Percentiles rank a stretch among this genome's conserved stretches.
Conservation (phyloP, 805 yeast genomes). For the Teunomyces cretensis region DNA sequence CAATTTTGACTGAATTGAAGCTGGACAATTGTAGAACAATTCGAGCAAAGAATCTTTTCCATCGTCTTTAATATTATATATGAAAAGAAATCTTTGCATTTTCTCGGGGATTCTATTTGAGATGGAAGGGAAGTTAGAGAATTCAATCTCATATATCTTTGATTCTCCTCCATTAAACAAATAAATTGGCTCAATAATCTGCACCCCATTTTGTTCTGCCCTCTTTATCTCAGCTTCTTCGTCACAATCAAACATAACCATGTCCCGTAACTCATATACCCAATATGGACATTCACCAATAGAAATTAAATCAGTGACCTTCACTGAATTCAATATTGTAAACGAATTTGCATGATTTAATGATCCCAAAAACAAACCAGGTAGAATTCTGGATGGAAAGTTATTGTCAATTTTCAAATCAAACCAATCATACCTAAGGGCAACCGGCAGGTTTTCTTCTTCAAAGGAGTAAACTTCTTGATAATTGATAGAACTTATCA, state of each 20-base stretch:
- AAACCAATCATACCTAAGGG: conserved; percentile 32
- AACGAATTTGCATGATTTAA: conserved; percentile 33
- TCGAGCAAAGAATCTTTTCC: conserved; percentile 35
- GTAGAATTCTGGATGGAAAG: conserved; percentile 32
- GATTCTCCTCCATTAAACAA: conserved; percentile 17
- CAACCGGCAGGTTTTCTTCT: background rate
- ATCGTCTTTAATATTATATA: conserved; percentile 38
- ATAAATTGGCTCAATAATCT: conserved; percentile 15
- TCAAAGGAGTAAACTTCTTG: conserved; percentile 8
- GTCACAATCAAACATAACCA: conserved; percentile 11
- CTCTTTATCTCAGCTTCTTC: background rate
- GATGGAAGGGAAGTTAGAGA: conserved; percentile 5
- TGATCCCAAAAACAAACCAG: conserved; percentile 33
- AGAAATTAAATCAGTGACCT: conserved; percentile 27
- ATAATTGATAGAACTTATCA: conserved; percentile 2
- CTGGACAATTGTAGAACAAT: conserved; percentile 29
- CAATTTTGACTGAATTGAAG: conserved; percentile 26
- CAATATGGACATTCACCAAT: conserved; percentile 39
- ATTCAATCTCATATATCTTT: conserved; percentile 19
- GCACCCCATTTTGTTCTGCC: conserved; percentile 1
- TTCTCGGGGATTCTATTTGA: conserved; percentile 8
- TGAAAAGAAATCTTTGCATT: conserved; percentile 19
- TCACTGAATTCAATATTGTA: conserved; percentile 23
- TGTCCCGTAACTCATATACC: conserved; percentile 17
- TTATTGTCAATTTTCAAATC: conserved; percentile 29